Evolutionary conservation across 345 rosid species (phyloP).

Genomic region (Moricandia moricandioides): DNA sequence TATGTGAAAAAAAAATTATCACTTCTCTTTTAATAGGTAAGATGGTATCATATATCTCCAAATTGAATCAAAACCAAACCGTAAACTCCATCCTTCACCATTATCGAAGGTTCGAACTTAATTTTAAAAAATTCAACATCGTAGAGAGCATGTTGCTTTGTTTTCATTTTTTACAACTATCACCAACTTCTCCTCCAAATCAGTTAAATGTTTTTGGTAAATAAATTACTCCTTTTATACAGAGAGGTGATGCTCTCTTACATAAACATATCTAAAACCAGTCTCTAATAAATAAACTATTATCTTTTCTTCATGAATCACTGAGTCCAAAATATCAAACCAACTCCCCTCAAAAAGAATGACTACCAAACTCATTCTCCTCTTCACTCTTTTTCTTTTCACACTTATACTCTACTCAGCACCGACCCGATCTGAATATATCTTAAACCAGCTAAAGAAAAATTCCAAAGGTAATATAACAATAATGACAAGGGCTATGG

Average conservation of each 20-base stretch:
- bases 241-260: not conserved
- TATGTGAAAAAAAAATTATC: no score
- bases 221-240: not conserved
- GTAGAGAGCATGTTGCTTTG: not conserved
- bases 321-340: not conserved
- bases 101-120: no score
- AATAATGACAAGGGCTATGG: constrained; percentile 36
- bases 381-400: constrained; percentile 35
- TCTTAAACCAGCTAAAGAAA: not conserved
- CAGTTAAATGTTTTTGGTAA: constrained; percentile 8
- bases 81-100: not conserved
- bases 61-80: not conserved
- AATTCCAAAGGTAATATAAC: constrained; percentile 12
- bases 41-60: not conserved
- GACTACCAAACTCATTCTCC: constrained; percentile 12
- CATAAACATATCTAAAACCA: not conserved
- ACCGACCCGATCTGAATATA: no score
- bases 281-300: constrained; percentile 14
- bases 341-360: constrained; percentile 1
- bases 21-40: not conserved
- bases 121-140: not conserved
- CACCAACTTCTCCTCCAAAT: constrained; percentile 9
- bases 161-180: constrained; percentile 6
- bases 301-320: not conserved
- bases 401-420: constrained; percentile 19